phyloP scores from a whole-genome alignment of 345 rosid genomes.

The Salix arbutifolia region DNA sequence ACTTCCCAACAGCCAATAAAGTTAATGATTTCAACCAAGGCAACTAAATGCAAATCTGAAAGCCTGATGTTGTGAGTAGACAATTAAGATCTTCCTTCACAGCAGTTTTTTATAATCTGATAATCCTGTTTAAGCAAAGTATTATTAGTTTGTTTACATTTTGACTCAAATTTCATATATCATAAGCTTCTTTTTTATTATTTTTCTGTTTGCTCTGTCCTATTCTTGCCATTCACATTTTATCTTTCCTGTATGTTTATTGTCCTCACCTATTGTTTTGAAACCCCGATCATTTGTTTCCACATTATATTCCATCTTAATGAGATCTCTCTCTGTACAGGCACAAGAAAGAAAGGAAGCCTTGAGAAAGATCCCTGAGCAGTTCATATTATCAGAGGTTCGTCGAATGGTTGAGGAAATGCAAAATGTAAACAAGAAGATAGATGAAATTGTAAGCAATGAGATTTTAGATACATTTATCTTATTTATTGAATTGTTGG shows the following conservation, averaged over 20 bases:
- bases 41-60: background rate
- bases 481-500: background rate
- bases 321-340: constrained; percentile 34
- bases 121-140: background rate
- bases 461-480: background rate
- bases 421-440: constrained; percentile 68
- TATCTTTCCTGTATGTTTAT: no score
- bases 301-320: background rate
- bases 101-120: background rate
- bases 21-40: no score
- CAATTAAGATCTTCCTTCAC: background rate
- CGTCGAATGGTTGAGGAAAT: constrained; percentile 90
- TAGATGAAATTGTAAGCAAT: constrained; percentile 75
- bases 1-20: no score
- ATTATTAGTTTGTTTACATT: background rate
- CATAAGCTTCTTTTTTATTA: no score
- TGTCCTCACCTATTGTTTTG: background rate
- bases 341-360: constrained; percentile 64
- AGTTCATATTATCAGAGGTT: constrained; percentile 64
- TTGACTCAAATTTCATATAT: no score
- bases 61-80: background rate
- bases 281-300: background rate
- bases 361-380: constrained; percentile 75
- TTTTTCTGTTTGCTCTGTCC: no score
- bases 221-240: no score